These are phyloP conservation scores for Lachnellula suecica DNA, from an alignment of 2,329 filamentous ascomycete species.

Conservation along the genomic window DNA sequence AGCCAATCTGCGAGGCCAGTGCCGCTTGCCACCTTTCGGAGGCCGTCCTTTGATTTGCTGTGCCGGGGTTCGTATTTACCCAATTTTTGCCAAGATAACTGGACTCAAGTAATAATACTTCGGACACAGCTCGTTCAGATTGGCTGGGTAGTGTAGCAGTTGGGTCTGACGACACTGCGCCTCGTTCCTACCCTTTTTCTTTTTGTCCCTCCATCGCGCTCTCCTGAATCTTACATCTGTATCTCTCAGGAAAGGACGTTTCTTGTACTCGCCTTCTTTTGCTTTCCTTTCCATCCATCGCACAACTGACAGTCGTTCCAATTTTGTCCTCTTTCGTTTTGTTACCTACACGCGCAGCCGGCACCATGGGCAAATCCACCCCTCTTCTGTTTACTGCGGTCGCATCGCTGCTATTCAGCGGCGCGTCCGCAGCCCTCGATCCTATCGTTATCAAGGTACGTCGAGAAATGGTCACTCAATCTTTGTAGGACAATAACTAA, in stretches of 20 bases:
- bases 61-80: too few relatives aligned
- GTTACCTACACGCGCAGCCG: not conserved
- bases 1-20: too few relatives aligned
- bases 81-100: too few relatives aligned
- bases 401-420: slow-evolving; percentile 46
- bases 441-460: slow-evolving; percentile 45
- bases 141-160: too few relatives aligned
- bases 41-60: too few relatives aligned
- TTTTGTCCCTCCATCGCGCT: too few relatives aligned
- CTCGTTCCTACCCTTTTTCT: too few relatives aligned
- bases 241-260: not conserved
- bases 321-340: not conserved
- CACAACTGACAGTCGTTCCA: not conserved
- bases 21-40: too few relatives aligned
- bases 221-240: not conserved
- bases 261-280: not conserved
- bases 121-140: too few relatives aligned
- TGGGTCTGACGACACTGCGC: too few relatives aligned
- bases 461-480: not conserved
- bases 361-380: slow-evolving; percentile 10
- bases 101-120: too few relatives aligned
- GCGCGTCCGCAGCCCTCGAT: slow-evolving; percentile 52
- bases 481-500: not conserved
- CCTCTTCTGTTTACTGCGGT: slow-evolving; percentile 38
- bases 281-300: not conserved